Evolutionary conservation across 129 eudicot genomes (phyloP), one percentile per base, ranked within the genome.

Genomic region (Saussurea involucrata): DNA sequence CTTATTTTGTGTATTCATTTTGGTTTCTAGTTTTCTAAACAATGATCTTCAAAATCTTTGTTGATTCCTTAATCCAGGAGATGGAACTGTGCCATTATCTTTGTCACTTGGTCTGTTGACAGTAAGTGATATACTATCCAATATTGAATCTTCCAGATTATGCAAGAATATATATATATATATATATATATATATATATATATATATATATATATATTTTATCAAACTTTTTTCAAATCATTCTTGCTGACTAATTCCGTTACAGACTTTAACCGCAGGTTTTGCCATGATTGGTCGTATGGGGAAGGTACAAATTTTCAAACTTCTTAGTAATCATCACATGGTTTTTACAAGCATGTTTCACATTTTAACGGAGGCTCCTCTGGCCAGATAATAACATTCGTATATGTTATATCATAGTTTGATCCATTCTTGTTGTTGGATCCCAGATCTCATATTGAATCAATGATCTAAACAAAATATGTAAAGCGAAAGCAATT

Each of bases 221-320:
- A 80, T 79, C 63, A 58, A 27, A 49, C 0, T 29, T 57, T 13
- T 21, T 55, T 37, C 10, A 63, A 63, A 24, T 63, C 10, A 61
- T 75, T 46, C 37, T 29, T 58, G 61, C 74, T 63, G 29, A 76
- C 77, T 22, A 69, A 72, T 78, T 67, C 34, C 60, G 27, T 84
- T 80, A 65, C 87, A 95, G 99, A 95, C 97, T 72, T 80, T 95
- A 79, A 89, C 95, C 0, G 97, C 86, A 76, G 97, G 97, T 33
- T 88, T 95, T 87, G 99, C 99, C 31, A 92, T 95, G 97, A 92
- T 95, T 75, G 99, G 97, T 58, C 96, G 99, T 64, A 81, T 88
- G 95, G 99, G 97, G 27, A 92, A 86, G 96, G 99, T 95, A 90
- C 64, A 42, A 42, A 6, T 76, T 76, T 68, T 21, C 49, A 17